These are phyloP conservation scores for Rhizoclosmatium globosum DNA, from an alignment of 192 early-diverging fungal species.

Conservation along the genomic window DNA sequence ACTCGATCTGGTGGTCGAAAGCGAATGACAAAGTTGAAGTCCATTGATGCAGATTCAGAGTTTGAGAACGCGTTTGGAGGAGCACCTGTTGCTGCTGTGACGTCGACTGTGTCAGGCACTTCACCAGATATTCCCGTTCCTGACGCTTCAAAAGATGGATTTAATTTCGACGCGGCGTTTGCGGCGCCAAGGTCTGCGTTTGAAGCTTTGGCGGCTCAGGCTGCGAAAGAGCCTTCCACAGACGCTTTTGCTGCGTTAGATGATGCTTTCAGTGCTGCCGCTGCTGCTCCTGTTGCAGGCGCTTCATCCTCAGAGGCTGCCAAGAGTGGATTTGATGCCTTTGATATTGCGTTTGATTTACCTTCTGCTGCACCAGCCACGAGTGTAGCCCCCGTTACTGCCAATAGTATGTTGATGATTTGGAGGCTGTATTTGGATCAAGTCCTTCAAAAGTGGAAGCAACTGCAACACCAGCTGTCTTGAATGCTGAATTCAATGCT, in stretches of 20 bases:
- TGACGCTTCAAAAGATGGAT: not conserved
- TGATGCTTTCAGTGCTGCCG: not conserved
- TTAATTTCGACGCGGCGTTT: slow-evolving; percentile 34
- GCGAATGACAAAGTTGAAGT: slow-evolving; percentile 25
- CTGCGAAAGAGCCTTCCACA: not conserved
- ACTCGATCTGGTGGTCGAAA: slow-evolving; percentile 13
- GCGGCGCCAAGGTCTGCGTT: not conserved
- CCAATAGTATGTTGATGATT: not conserved
- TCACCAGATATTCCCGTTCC: not conserved
- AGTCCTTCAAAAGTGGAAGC: not conserved
- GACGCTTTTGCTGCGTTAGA: not conserved
- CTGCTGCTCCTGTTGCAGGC: not conserved
- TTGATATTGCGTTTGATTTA: slow-evolving; percentile 21
- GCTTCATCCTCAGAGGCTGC: not conserved
- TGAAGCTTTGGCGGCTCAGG: not conserved
- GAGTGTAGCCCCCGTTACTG: not conserved
- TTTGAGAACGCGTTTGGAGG: slow-evolving; percentile 36
- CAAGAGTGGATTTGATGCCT: slow-evolving; percentile 13
- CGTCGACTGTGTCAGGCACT: not conserved
- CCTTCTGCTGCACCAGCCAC: not conserved
- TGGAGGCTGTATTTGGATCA: not conserved
- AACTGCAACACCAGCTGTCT: not conserved
- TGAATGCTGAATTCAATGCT: slow-evolving; percentile 8
- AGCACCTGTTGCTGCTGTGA: not conserved
- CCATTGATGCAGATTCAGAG: slow-evolving; percentile 25